These are phyloP conservation scores for Aspergillus pseudotamarii DNA, from an alignment of 2,329 filamentous ascomycete genomes.

Conservation along the genomic window DNA sequence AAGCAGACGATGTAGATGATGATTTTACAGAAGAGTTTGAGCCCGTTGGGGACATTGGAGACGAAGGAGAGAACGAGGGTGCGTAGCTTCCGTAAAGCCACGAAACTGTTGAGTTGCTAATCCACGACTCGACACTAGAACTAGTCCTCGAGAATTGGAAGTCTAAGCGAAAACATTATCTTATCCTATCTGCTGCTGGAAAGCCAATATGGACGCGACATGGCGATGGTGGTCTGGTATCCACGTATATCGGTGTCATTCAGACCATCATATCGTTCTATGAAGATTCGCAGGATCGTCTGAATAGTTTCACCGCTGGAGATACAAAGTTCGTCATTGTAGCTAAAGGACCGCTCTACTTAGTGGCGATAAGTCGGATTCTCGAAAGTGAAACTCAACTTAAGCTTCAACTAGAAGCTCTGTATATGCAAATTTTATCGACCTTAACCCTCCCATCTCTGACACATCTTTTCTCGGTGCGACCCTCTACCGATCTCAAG, in stretches of 20 bases:
- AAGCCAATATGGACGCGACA: constrained; percentile 98
- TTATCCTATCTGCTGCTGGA: constrained; percentile 92
- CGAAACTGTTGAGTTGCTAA: constrained; percentile 14
- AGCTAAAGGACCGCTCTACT: constrained; percentile 83
- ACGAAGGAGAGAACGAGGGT: constrained; percentile 61
- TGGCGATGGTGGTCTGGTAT: constrained; percentile 85
- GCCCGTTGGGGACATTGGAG: constrained; percentile 61
- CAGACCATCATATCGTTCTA: constrained; percentile 99
- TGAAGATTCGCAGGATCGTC: constrained; percentile 73
- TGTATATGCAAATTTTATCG: constrained; percentile 98
- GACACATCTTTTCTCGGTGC: constrained; percentile 81
- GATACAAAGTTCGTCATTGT: constrained; percentile 82
- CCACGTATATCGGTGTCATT: constrained; percentile 90
- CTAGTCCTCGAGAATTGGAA: constrained; percentile 74
- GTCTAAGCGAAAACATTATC: constrained; percentile 92
- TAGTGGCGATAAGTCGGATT: constrained; percentile 89
- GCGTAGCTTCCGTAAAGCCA: constrained; percentile 16
- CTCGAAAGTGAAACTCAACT: constrained; percentile 91
- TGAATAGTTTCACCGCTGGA: constrained; percentile 85
- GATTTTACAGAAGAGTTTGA: constrained; percentile 80
- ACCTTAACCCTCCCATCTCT: constrained; percentile 88
- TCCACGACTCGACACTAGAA: constrained; percentile 22
- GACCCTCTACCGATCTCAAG: constrained; percentile 91
- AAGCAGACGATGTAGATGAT: constrained; percentile 57
- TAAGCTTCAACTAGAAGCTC: constrained; percentile 81